Conservation (phyloP, 2,329 filamentous ascomycete species). For the Dactylellina cionopaga region DNA sequence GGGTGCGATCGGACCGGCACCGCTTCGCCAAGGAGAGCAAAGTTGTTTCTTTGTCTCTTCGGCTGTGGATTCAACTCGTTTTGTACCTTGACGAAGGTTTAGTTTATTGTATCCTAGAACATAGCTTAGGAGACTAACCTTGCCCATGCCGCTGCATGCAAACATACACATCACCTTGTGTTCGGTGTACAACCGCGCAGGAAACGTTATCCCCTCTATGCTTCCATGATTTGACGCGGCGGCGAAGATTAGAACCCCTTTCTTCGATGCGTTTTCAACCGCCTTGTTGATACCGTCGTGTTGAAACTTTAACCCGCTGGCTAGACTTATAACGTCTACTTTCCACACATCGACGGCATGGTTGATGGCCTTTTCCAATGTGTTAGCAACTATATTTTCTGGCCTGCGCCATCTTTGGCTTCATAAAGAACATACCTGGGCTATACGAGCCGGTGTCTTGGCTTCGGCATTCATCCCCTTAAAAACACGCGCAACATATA, state of each 20-base stretch:
- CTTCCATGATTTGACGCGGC: not conserved
- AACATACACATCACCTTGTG: slow-evolving; percentile 1
- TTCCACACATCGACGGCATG: not conserved
- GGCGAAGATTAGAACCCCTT: not conserved
- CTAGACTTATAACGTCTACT: not conserved
- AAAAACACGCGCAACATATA: not conserved
- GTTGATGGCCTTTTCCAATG: not conserved
- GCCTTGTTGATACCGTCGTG: not conserved
- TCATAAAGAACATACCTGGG: too few species aligned
- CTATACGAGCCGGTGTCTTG: not conserved
- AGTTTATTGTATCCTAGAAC: too few species aligned
- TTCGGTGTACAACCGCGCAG: not conserved
- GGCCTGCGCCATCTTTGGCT: too few species aligned
- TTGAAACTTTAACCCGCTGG: not conserved
- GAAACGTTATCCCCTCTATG: not conserved
- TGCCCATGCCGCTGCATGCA: not conserved
- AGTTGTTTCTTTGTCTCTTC: not conserved
- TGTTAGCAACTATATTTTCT: too few species aligned
- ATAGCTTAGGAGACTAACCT: too few species aligned
- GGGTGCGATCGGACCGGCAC: not conserved
- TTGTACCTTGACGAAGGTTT: too few species aligned
- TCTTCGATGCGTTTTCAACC: not conserved
- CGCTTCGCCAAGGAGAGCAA: not conserved
- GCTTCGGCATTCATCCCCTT: not conserved
- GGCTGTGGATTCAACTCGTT: not conserved